phyloP scores from a whole-genome alignment of 1,284 basidiomycete genomes.

The Puccinia coronata region DNA sequence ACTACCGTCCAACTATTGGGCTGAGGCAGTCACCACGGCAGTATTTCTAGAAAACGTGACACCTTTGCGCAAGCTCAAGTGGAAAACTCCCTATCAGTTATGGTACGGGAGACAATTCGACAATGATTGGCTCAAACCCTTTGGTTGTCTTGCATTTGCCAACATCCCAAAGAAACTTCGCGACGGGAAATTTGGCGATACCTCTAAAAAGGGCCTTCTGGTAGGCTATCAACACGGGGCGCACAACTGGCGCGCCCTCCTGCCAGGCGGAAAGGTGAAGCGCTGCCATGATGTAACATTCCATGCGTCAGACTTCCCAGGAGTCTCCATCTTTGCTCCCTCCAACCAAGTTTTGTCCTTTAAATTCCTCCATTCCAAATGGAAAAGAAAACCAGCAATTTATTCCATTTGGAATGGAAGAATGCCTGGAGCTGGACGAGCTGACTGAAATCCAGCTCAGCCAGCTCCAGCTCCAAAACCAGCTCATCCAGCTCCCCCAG shows the following conservation, averaged over 20 bases:
- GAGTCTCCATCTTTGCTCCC: neutral
- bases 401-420: too few species aligned
- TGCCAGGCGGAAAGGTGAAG: neutral
- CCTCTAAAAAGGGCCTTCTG: neutral
- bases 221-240: neutral
- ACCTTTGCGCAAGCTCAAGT: neutral
- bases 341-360: neutral
- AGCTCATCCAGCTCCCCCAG: too few species aligned
- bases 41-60: neutral
- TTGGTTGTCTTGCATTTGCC: neutral
- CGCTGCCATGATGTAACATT: neutral
- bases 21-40: neutral
- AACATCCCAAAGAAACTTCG: neutral
- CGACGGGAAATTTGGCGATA: neutral
- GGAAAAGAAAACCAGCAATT: too few species aligned
- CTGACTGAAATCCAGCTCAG: too few species aligned
- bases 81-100: neutral
- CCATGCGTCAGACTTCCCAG: neutral
- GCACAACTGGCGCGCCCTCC: neutral
- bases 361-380: neutral
- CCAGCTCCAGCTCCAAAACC: too few species aligned
- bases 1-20: neutral
- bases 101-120: neutral
- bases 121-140: neutral
- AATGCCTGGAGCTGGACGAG: too few species aligned